Conservation (phyloP, 2,329 filamentous ascomycete species). For the Penicillium rolfsii region DNA sequence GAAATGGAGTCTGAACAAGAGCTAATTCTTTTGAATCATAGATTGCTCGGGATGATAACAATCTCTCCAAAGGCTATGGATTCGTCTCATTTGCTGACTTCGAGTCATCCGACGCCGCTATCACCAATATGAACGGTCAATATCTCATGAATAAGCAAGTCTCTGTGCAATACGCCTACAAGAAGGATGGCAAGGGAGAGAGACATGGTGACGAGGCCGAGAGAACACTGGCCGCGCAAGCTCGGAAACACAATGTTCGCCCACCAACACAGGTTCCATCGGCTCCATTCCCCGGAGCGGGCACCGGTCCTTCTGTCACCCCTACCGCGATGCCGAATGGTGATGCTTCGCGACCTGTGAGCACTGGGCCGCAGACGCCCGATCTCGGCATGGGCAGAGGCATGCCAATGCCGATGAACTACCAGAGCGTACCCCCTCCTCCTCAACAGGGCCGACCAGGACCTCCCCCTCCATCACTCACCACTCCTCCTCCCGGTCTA, state of each 20-base stretch:
- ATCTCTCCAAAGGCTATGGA: conserved; percentile 90
- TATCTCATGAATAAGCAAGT: conserved; percentile 97
- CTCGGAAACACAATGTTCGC: conserved; percentile 90
- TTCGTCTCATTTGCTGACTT: conserved; percentile 94
- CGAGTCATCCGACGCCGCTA: conserved; percentile 88
- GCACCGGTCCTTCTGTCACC: conserved; percentile 44
- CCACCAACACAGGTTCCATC: conserved; percentile 73
- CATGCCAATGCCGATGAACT: conserved; percentile 44
- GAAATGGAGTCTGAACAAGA: neutral
- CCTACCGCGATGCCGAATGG: conserved; percentile 52
- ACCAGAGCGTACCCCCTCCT: conserved; percentile 49
- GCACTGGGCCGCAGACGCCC: conserved; percentile 31
- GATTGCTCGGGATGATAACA: conserved; percentile 81
- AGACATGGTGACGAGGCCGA: conserved; percentile 94
- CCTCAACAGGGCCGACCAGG: conserved; percentile 53
- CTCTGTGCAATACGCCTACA: conserved; percentile 96
- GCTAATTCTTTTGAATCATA: conserved; percentile 37
- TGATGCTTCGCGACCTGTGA: conserved; percentile 42
- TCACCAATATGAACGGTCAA: conserved; percentile 91
- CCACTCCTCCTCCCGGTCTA: conserved; percentile 55
- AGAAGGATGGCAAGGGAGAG: conserved; percentile 98
- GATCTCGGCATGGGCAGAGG: conserved; percentile 48
- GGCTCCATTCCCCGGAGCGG: conserved; percentile 65
- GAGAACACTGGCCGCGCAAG: conserved; percentile 85
- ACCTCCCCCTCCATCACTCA: conserved; percentile 56